Percentiles rank a stretch among this genome's conserved stretches.
Conservation (phyloP, 2,329 filamentous ascomycete genomes). For the Huntiella omanensis region DNA sequence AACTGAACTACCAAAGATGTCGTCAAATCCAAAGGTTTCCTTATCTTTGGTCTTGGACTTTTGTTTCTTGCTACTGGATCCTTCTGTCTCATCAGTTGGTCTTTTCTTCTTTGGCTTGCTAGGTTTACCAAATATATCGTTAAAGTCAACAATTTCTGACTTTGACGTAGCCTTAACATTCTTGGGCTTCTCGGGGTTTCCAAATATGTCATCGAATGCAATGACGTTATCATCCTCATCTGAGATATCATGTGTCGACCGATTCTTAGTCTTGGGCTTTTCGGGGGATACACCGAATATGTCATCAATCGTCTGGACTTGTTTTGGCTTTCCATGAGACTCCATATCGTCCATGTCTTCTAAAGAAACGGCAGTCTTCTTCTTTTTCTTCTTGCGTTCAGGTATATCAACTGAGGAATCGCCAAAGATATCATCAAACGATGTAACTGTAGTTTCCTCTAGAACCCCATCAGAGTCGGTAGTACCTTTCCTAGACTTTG, state of each 20-base stretch:
- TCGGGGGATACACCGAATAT: too few species aligned
- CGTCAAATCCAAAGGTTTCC: conserved; percentile 2
- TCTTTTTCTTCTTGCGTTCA: background rate
- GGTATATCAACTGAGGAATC: background rate
- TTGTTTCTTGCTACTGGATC: background rate
- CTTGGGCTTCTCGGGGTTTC: background rate
- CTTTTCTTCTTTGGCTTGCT: conserved; percentile 2
- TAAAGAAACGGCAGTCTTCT: too few species aligned
- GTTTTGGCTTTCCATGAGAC: too few species aligned
- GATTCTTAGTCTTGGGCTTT: too few species aligned
- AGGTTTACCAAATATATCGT: conserved; percentile 4
- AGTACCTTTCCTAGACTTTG: too few species aligned
- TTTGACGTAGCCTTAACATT: background rate
- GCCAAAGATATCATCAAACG: conserved; percentile 6
- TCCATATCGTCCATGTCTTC: too few species aligned
- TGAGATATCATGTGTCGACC: too few species aligned
- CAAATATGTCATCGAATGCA: conserved; percentile 1
- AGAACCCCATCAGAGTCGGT: too few species aligned
- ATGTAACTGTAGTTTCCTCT: background rate
- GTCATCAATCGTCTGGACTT: too few species aligned
- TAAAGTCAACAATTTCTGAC: background rate
- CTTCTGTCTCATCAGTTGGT: background rate
- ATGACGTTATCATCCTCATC: background rate
- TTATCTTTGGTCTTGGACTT: background rate
- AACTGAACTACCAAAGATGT: conserved; percentile 4